A percentile compares a stretch with the other conserved stretches of the same genome.
phyloP scores from a whole-genome alignment of 495 filamentous ascomycete genomes.

The Halenospora varia region DNA sequence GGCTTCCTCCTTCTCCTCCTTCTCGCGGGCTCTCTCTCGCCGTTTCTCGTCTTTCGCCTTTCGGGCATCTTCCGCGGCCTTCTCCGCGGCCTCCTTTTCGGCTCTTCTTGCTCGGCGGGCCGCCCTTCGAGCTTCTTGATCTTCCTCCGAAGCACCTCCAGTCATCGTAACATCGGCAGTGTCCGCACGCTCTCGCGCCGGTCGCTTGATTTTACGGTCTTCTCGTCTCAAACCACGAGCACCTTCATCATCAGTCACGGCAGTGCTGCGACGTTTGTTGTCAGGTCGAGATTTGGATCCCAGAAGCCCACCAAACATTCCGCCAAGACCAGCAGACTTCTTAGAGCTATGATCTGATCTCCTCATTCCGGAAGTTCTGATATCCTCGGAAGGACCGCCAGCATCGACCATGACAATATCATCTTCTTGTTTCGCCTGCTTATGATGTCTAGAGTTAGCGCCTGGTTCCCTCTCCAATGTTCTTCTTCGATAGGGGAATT shows the following conservation, averaged over 20 bases:
- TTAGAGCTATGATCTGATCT: slow-evolving; percentile 35
- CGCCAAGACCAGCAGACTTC: slow-evolving; percentile 37
- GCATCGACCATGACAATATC: slow-evolving; percentile 44
- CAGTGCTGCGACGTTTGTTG: slow-evolving; percentile 20
- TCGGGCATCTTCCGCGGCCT: slow-evolving; percentile 47
- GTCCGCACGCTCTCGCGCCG: slow-evolving; percentile 14
- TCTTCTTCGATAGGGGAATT: slow-evolving; percentile 14
- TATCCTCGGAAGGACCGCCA: slow-evolving; percentile 27
- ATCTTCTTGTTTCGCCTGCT: slow-evolving; percentile 36
- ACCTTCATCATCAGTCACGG: slow-evolving; percentile 31
- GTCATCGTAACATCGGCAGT: slow-evolving; percentile 27
- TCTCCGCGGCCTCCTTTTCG: slow-evolving; percentile 29
- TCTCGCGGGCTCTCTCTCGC: slow-evolving; percentile 24
- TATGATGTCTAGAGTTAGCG: slow-evolving; percentile 21
- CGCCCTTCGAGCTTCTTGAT: slow-evolving; percentile 50
- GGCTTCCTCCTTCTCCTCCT: slow-evolving; percentile 36
- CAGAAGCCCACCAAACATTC: slow-evolving; percentile 33
- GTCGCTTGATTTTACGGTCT: slow-evolving; percentile 27
- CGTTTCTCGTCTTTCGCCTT: slow-evolving; percentile 39
- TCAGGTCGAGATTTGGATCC: slow-evolving; percentile 26
- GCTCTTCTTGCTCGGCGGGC: slow-evolving; percentile 46
- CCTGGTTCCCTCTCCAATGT: slow-evolving; percentile 13
- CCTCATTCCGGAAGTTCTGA: slow-evolving; percentile 7
- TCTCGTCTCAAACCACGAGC: slow-evolving; percentile 31
- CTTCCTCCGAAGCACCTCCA: slow-evolving; percentile 34